Evolutionary conservation across 805 yeast genomes (phyloP).

Genomic region (Yarrowia keelungensis): DNA sequence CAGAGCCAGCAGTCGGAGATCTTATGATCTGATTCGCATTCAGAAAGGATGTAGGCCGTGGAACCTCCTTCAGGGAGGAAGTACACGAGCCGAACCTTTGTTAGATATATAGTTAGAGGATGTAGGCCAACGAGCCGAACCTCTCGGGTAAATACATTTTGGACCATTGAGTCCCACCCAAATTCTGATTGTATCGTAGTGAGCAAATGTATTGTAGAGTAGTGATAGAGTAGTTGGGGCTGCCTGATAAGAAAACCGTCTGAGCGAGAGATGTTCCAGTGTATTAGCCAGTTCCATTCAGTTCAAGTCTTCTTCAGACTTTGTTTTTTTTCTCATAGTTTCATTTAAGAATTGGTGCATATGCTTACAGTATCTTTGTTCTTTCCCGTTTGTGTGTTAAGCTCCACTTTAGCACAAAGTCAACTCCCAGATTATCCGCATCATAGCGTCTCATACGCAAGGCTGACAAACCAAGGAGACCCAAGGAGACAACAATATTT

Average conservation of each 20-base stretch:
- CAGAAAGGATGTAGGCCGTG: background rate
- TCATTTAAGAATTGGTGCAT: background rate
- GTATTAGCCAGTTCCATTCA: no score
- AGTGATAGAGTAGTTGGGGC: background rate
- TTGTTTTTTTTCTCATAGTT: background rate
- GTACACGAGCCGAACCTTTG: slow-evolving; percentile 1
- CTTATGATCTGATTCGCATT: slow-evolving; percentile 2
- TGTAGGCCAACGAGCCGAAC: background rate
- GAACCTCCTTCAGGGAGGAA: background rate
- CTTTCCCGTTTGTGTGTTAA: background rate
- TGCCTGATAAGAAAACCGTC: no score
- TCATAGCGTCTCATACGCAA: background rate
- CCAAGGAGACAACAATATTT: background rate
- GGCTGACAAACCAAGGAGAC: background rate
- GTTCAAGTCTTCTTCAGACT: no score
- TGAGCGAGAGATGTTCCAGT: no score
- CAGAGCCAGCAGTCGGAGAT: background rate
- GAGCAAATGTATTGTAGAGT: background rate
- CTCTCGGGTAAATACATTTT: background rate
- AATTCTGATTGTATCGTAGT: background rate
- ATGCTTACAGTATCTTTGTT: background rate
- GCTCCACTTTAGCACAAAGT: background rate
- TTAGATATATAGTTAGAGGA: background rate
- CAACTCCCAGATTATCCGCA: background rate
- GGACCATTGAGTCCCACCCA: slow-evolving; percentile 1